Conservation (phyloP, 495 filamentous ascomycete genomes). For the Lasiosphaeria hispida region DNA sequence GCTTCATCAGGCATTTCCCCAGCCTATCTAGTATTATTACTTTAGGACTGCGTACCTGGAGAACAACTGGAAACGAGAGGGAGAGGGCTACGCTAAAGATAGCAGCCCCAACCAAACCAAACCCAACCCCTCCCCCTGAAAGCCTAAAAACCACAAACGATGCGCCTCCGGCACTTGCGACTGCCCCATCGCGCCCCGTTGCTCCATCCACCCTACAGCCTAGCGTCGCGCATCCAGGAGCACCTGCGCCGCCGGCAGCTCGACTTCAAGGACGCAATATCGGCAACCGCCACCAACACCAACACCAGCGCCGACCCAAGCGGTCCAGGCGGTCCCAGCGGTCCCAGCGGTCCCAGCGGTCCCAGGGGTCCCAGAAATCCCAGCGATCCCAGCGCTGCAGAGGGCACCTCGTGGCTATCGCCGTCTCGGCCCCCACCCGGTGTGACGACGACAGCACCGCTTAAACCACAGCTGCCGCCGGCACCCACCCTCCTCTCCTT, state of each 20-base stretch:
- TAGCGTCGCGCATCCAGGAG: constrained; percentile 44
- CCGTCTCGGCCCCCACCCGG: constrained; percentile 5
- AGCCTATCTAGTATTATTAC: too few species aligned
- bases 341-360: not conserved
- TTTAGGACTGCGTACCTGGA: too few species aligned
- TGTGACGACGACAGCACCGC: constrained; percentile 3
- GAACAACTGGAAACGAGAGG: too few species aligned
- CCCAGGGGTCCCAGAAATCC: too few species aligned
- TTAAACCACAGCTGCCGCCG: constrained; percentile 32
- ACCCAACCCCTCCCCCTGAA: not conserved
- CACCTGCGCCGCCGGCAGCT: constrained; percentile 32
- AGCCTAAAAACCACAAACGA: not conserved
- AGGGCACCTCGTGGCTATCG: not conserved
- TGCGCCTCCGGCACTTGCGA: constrained; percentile 65
- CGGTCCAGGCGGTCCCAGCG: not conserved
- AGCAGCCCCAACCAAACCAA: too few species aligned
- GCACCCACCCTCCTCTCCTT: constrained; percentile 78
- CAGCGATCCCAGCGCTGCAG: not conserved
- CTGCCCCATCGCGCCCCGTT: constrained; percentile 47
- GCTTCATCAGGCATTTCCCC: too few species aligned
- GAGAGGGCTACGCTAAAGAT: too few species aligned
- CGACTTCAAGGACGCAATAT: constrained; percentile 29
- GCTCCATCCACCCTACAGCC: constrained; percentile 36
- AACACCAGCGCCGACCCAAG: not conserved
- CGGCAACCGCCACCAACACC: not conserved